These are phyloP conservation scores for Magnusiomyces sp. DNA, from an alignment of 1,139 yeast species.

Conservation along the genomic window DNA sequence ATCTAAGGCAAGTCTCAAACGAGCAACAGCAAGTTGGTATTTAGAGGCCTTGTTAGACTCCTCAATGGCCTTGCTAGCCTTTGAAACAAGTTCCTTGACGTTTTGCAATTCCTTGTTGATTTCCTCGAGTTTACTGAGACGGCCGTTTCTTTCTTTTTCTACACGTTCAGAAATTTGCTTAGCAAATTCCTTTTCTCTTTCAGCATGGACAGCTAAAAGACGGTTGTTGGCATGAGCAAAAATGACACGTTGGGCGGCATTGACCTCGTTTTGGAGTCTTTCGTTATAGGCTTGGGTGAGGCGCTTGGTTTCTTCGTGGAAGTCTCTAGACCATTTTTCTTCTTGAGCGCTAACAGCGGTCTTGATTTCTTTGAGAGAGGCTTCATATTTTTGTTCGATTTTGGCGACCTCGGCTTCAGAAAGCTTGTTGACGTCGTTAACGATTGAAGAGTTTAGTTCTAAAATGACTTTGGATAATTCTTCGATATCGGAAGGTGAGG, in stretches of 20 bases:
- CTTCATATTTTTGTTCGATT: conserved; percentile 22
- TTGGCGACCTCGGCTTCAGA: conserved; percentile 18
- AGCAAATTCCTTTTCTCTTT: conserved; percentile 65
- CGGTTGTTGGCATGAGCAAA: conserved; percentile 71
- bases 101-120: conserved; percentile 50
- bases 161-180: conserved; percentile 53
- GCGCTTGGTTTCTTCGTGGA: conserved; percentile 53
- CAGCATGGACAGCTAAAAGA: conserved; percentile 59
- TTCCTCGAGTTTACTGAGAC: conserved; percentile 60
- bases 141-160: conserved; percentile 74
- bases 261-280: conserved; percentile 57
- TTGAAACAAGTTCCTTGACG: conserved; percentile 50
- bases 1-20: conserved; percentile 43
- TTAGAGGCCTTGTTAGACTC: conserved; percentile 49
- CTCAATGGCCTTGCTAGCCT: conserved; percentile 49
- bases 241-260: conserved; percentile 60
- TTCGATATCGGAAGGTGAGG: conserved; percentile 25
- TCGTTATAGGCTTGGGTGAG: conserved; percentile 56
- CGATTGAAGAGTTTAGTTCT: conserved; percentile 20
- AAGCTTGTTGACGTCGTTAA: conserved; percentile 23
- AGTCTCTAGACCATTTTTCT: conserved; percentile 47
- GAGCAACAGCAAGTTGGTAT: conserved; percentile 49
- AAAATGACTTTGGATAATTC: conserved; percentile 24
- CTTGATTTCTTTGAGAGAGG: conserved; percentile 28
- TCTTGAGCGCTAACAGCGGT: conserved; percentile 41